phyloP scores from a whole-genome alignment of 768 basidiomycete species.

The Lactarius quietus region DNA sequence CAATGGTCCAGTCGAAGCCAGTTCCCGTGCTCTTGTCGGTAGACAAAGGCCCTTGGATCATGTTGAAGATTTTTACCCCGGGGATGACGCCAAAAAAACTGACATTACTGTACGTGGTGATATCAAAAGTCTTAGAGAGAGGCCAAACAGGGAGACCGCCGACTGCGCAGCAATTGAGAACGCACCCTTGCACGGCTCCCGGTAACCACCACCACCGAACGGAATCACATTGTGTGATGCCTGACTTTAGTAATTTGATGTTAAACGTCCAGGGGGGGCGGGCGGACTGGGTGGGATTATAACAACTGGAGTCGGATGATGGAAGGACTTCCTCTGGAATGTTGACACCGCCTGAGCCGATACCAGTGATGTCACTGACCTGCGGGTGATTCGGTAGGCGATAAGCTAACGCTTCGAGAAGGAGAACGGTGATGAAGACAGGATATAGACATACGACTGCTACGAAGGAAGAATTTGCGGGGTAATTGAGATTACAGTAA shows the following conservation, averaged over 20 bases:
- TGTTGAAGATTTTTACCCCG: no score
- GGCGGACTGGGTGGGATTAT: constrained; percentile 52
- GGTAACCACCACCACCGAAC: constrained; percentile 67
- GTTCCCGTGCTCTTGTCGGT: constrained; percentile 40
- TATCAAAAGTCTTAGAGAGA: no score
- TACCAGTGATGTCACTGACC: constrained; percentile 58
- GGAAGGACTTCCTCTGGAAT: constrained; percentile 52
- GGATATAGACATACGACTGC: constrained; percentile 52
- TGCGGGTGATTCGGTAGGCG: constrained; percentile 26
- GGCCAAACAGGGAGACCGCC: no score
- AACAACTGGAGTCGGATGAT: constrained; percentile 57
- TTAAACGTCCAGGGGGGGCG: no score
- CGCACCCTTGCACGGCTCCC: constrained; percentile 51
- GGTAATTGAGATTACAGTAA: constrained; percentile 66
- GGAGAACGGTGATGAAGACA: background rate
- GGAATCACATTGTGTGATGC: constrained; percentile 59
- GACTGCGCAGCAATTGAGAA: background rate
- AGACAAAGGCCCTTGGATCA: no score
- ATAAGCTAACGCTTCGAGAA: constrained; percentile 1
- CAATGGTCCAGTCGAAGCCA: constrained; percentile 63
- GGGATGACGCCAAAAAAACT: no score
- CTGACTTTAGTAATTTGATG: no score
- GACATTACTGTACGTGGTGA: no score
- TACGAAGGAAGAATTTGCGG: constrained; percentile 67
- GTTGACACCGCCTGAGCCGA: constrained; percentile 74